phyloP scores from a whole-genome alignment of 2,329 filamentous ascomycete genomes.

The Talaromyces sp. region DNA sequence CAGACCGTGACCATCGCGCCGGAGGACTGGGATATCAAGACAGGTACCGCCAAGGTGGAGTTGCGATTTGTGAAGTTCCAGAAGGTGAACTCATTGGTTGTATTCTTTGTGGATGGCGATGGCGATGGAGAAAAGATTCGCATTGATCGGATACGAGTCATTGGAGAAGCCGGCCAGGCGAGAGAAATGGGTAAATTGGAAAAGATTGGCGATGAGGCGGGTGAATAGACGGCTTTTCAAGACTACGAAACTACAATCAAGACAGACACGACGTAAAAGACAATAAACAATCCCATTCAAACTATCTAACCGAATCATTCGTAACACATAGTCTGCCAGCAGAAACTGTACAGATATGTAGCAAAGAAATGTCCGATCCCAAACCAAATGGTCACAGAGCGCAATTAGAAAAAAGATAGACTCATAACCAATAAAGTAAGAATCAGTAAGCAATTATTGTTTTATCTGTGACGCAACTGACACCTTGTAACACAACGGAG shows the following conservation, averaged over 20 bases:
- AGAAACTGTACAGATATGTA: background rate
- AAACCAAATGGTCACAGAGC: conserved; percentile 48
- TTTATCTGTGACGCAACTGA: conserved; percentile 76
- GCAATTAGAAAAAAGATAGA: conserved; percentile 32
- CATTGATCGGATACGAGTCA: conserved; percentile 59
- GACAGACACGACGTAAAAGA: background rate
- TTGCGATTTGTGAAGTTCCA: conserved; percentile 97
- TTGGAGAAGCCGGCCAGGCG: conserved; percentile 90
- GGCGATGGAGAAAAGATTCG: conserved; percentile 80
- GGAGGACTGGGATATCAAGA: conserved; percentile 72
- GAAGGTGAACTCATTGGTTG: conserved; percentile 77
- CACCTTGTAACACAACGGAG: conserved; percentile 58
- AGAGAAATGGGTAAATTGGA: conserved; percentile 90
- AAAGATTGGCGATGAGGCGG: conserved; percentile 78
- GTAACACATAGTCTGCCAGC: background rate
- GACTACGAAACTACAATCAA: background rate
- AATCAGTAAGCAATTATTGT: conserved; percentile 77
- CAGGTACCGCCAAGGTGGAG: conserved; percentile 68
- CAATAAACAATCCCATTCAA: background rate
- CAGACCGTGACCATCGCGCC: conserved; percentile 73
- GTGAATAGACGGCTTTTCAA: conserved; percentile 47
- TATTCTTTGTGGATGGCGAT: conserved; percentile 87
- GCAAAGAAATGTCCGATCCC: conserved; percentile 54
- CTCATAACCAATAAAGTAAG: conserved; percentile 50
- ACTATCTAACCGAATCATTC: background rate